Percentiles rank a stretch among this genome's conserved stretches.
Conservation (phyloP, 2,329 filamentous ascomycete genomes). For the Colletotrichum liaoningense region DNA sequence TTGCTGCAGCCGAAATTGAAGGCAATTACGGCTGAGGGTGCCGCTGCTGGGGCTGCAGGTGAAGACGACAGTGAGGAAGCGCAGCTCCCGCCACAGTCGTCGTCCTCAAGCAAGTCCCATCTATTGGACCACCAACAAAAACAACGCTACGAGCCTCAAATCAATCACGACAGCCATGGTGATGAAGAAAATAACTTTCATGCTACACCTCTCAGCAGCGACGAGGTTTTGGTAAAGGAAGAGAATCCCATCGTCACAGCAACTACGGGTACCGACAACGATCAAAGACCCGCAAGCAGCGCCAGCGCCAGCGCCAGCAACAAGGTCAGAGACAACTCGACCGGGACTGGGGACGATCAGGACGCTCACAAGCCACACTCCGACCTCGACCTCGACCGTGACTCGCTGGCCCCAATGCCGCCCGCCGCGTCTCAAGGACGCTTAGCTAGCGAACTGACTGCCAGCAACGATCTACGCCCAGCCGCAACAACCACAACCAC, state of each 20-base stretch:
- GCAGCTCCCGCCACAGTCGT: slow-evolving; percentile 17
- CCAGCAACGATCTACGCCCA: slow-evolving; percentile 50
- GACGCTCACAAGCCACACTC: slow-evolving; percentile 31
- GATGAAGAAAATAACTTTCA: not conserved
- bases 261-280: not conserved
- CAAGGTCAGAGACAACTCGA: slow-evolving; percentile 14
- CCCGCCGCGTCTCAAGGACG: slow-evolving; percentile 34
- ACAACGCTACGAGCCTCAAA: slow-evolving; percentile 17
- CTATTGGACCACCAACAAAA: slow-evolving; percentile 26
- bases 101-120: slow-evolving; percentile 26
- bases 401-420: slow-evolving; percentile 30
- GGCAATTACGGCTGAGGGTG: slow-evolving; percentile 22
- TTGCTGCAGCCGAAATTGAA: slow-evolving; percentile 30
- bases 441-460: slow-evolving; percentile 39
- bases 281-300: slow-evolving; percentile 20
- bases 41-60: not conserved
- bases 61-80: slow-evolving; percentile 2
- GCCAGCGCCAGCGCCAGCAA: slow-evolving; percentile 34
- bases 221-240: not conserved
- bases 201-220: not conserved
- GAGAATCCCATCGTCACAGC: not conserved
- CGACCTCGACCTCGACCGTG: slow-evolving; percentile 16
- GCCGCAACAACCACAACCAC: slow-evolving; percentile 38
- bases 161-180: not conserved
- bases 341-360: slow-evolving; percentile 18